Percentiles rank a stretch among this genome's conserved stretches.
Evolutionary conservation across 345 rosid species (phyloP).

Genomic region (Odontarrhena argentea): DNA sequence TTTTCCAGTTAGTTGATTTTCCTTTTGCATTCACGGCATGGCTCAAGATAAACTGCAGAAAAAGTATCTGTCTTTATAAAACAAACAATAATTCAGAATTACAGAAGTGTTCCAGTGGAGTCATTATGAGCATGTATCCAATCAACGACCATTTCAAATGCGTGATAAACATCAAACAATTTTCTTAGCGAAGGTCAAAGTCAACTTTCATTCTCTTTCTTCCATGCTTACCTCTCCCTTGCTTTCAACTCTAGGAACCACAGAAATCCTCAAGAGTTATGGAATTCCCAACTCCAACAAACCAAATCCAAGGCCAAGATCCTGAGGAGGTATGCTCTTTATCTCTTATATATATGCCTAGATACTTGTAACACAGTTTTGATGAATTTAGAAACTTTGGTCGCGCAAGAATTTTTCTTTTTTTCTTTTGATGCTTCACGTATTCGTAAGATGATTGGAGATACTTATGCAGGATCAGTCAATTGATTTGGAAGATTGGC

Average conservation of each 20-base stretch:
- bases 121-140: constrained; percentile 15
- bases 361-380: neutral
- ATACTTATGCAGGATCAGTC: constrained; percentile 23
- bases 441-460: neutral
- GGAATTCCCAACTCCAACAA: neutral
- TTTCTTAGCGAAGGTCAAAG: constrained; percentile 19
- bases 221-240: neutral
- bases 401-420: neutral
- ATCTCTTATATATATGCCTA: neutral
- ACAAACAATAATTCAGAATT: constrained; percentile 12
- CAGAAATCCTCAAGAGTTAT: neutral
- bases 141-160: constrained; percentile 9
- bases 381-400: constrained; percentile 5
- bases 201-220: constrained; percentile 18
- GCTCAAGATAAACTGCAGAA: too few species aligned
- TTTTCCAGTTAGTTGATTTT: neutral
- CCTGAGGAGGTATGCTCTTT: constrained; percentile 21
- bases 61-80: neutral
- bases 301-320: constrained; percentile 21
- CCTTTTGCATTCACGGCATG: too few species aligned
- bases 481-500: constrained; percentile 50
- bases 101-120: neutral
- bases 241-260: constrained; percentile 1
- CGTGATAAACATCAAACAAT: neutral
- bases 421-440: neutral